Evolutionary conservation across 164 flowering plant species (phyloP).

Genomic region (Tinospora cordifolia): DNA sequence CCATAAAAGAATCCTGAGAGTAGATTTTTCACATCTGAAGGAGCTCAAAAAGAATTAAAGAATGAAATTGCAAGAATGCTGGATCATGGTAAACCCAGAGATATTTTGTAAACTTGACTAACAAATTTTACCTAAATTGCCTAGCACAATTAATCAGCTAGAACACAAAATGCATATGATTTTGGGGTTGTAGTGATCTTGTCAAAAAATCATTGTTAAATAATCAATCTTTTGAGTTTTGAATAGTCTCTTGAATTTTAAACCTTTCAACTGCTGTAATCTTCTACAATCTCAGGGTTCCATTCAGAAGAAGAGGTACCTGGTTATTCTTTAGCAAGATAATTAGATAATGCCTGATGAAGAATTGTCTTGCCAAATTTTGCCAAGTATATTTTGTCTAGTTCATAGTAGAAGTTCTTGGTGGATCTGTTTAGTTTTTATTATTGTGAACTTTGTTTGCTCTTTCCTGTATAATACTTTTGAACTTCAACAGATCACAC

Average conservation of each 20-base stretch:
- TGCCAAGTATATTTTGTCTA: not conserved
- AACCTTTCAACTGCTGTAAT: not conserved
- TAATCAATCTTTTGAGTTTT: not conserved
- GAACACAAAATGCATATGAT: not conserved
- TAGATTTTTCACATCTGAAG: not conserved
- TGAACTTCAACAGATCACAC: constrained; percentile 52
- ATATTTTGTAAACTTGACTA: not conserved
- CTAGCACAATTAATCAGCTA: not conserved
- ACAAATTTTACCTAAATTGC: not conserved
- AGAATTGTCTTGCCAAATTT: not conserved
- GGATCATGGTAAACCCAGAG: not conserved
- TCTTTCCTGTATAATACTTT: not conserved
- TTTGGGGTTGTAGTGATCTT: not conserved
- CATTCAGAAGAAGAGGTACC: not conserved
- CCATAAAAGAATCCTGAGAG: not conserved
- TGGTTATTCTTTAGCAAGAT: not conserved
- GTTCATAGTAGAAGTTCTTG: not conserved
- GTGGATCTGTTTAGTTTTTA: not conserved
- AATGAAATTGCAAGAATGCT: not conserved
- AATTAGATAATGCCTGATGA: not conserved
- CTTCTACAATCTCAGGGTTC: not conserved
- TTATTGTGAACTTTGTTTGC: not conserved
- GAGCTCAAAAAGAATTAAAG: not conserved
- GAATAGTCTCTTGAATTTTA: not conserved
- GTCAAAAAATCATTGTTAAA: not conserved